Base-by-base conservation (phyloP, 2,329 filamentous ascomycete species). In the Chrysoporthe austroafricana region DNA sequence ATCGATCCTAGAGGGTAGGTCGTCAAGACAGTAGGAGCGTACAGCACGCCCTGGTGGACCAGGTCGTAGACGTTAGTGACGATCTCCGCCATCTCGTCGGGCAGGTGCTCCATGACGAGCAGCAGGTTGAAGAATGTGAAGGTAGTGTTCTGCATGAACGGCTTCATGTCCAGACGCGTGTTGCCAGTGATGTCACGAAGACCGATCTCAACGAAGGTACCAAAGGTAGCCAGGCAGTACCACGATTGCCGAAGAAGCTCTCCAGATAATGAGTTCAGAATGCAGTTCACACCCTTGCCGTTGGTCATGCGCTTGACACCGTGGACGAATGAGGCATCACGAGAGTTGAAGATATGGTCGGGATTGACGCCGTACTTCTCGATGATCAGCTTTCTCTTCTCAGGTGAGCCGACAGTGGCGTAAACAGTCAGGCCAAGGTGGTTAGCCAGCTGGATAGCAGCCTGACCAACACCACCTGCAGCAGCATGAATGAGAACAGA, bases 101-200 rank as follows among this genome's bases (percentile, higher is more conserved):
- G 64, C 48, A 62, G 64, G 50, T 66, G 64, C 59, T 66, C 64
- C 64, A 66, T 66, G 59, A 66, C 64, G 26, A 66, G 64, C 58
- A 66, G 50, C 48, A 6, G 74, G 75, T 14, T 71, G 61, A 77
- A 79, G 78, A 32, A 77, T 73, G 36, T 80, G 69, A 63, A 75
- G 67, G 59, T 73, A 70, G 67, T 63, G 68, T 58, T 59, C 48
- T 63, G 46, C 48, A 64, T 62, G 44, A 69, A 69, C 13, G 65
- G 61, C 34, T 59, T 62, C 78, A 81, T 80, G n/a, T 77, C 77
- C 18, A 82, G 72, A 5, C 73, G 70, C 18, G 72, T 74, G 54
- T 79, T 77, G 59, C 75, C 73, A 3, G 70, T 62, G 39, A 70
- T 66, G 50, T 71, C 70, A 32, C 64, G 69, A 11, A 69, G 68